Evolutionary conservation across 768 basidiomycete species (phyloP).

Genomic region (Leccinum arenicola): DNA sequence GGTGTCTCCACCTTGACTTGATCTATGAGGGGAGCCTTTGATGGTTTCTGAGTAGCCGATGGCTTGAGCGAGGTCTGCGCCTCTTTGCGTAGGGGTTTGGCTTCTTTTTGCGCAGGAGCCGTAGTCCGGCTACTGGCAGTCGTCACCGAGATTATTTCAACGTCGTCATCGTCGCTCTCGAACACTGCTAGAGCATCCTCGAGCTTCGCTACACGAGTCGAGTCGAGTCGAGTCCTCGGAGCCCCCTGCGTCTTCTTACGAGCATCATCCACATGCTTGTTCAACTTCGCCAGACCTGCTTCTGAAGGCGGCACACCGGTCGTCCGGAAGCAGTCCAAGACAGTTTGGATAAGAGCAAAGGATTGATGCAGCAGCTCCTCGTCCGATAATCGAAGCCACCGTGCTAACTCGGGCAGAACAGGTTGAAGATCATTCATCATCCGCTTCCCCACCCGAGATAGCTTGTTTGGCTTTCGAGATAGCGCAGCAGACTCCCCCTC

Average conservation of each 20-base stretch:
- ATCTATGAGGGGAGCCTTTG: slow-evolving; percentile 18
- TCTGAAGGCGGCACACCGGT: slow-evolving; percentile 54
- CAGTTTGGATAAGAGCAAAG: slow-evolving; percentile 74
- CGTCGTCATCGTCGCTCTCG: slow-evolving; percentile 58
- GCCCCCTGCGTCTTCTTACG: slow-evolving; percentile 45
- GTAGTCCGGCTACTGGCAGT: slow-evolving; percentile 14
- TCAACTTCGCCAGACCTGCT: slow-evolving; percentile 60
- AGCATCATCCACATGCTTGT: slow-evolving; percentile 60
- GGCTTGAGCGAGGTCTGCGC: slow-evolving; percentile 21
- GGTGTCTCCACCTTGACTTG: slow-evolving; percentile 37
- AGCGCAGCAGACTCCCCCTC: slow-evolving; percentile 20
- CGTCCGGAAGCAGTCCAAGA: slow-evolving; percentile 75
- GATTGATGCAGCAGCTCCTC: slow-evolving; percentile 89
- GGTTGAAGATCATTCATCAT: slow-evolving; percentile 79
- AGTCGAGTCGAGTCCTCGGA: slow-evolving; percentile 50
- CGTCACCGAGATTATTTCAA: slow-evolving; percentile 50
- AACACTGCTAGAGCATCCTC: slow-evolving; percentile 67
- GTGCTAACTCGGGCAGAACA: slow-evolving; percentile 73
- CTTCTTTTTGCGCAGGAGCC: slow-evolving; percentile 8
- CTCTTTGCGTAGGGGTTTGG: slow-evolving; percentile 19
- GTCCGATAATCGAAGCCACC: slow-evolving; percentile 93
- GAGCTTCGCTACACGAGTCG: slow-evolving; percentile 58
- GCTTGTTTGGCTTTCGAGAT: slow-evolving; percentile 37
- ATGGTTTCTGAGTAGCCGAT: slow-evolving; percentile 10
- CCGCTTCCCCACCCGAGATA: slow-evolving; percentile 60